These are phyloP conservation scores for Apophysomyces sp. DNA, from an alignment of 371 early-diverging fungal species.

Conservation along the genomic window DNA sequence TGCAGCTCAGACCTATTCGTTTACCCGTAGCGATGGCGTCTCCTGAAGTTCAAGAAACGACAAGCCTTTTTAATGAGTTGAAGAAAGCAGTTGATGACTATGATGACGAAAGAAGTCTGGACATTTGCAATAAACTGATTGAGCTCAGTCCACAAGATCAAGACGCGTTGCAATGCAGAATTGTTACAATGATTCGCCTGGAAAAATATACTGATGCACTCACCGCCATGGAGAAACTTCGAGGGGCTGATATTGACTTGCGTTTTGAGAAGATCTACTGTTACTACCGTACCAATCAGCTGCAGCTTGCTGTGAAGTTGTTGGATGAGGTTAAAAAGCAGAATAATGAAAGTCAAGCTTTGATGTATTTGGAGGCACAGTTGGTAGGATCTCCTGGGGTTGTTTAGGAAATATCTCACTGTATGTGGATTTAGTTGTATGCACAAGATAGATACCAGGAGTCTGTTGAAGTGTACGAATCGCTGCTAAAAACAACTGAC, in stretches of 20 bases:
- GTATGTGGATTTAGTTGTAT: slow-evolving; percentile 31
- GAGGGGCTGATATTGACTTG: slow-evolving; percentile 40
- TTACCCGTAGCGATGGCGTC: slow-evolving; percentile 25
- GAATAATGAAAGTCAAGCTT: slow-evolving; percentile 24
- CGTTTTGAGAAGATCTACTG: slow-evolving; percentile 71
- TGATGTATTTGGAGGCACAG: slow-evolving; percentile 68
- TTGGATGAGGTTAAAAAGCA: slow-evolving; percentile 40
- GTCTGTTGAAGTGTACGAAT: slow-evolving; percentile 48
- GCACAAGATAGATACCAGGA: slow-evolving; percentile 41
- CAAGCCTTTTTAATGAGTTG: slow-evolving; percentile 31
- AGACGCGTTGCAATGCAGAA: slow-evolving; percentile 60
- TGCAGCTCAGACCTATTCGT: too few species aligned
- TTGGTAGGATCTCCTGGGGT: slow-evolving; percentile 44
- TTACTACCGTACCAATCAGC: slow-evolving; percentile 68
- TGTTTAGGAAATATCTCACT: neutral
- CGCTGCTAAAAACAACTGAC: slow-evolving; percentile 45
- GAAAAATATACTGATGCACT: slow-evolving; percentile 69
- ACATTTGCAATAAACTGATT: slow-evolving; percentile 46
- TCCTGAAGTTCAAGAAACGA: slow-evolving; percentile 26
- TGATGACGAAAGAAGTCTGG: slow-evolving; percentile 36
- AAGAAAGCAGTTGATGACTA: slow-evolving; percentile 27
- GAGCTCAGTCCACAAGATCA: slow-evolving; percentile 48
- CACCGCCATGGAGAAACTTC: slow-evolving; percentile 46
- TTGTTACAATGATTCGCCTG: slow-evolving; percentile 69
- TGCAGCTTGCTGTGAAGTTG: slow-evolving; percentile 54